Percentiles rank a stretch among this genome's conserved stretches.
Evolutionary conservation across 768 basidiomycete species (phyloP).

Genomic region (Lactarius quietus): DNA sequence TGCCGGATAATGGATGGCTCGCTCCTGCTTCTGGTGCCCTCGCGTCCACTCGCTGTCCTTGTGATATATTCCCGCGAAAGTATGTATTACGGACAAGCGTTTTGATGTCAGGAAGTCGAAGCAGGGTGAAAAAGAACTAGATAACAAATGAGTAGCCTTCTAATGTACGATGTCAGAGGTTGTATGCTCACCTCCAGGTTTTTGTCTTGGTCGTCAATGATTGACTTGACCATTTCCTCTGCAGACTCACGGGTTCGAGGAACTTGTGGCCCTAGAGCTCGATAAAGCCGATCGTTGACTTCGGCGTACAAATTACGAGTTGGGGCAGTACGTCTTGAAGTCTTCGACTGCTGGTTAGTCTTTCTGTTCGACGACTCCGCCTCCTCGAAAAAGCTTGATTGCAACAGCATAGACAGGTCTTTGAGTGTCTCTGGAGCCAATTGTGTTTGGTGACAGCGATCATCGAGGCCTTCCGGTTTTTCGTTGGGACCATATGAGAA

Average conservation of each 20-base stretch:
- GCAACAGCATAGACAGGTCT: conserved; percentile 3
- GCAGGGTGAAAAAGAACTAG: conserved; percentile 2
- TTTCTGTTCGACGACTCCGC: conserved; percentile 1
- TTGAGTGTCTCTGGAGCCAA: conserved; percentile 2
- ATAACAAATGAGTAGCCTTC: background rate
- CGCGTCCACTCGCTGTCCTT: conserved; percentile 1
- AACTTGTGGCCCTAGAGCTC: background rate
- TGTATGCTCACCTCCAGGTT: background rate
- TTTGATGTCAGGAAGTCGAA: background rate
- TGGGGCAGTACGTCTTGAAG: background rate
- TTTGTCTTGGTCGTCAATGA: background rate
- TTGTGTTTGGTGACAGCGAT: background rate
- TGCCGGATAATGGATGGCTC: background rate
- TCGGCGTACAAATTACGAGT: background rate
- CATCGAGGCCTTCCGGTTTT: background rate
- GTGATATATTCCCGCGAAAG: conserved; percentile 10
- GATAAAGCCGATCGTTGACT: conserved; percentile 4
- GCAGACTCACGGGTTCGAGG: conserved; percentile 4
- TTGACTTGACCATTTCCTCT: background rate
- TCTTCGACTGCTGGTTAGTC: background rate
- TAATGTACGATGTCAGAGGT: too few relatives aligned
- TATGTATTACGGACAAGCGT: conserved; percentile 6
- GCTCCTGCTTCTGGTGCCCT: background rate
- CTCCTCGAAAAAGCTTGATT: conserved; percentile 1
- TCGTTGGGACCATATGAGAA: conserved; percentile 4